phyloP scores from a whole-genome alignment of 2,329 filamentous ascomycete genomes.

The Hortaea werneckii region DNA sequence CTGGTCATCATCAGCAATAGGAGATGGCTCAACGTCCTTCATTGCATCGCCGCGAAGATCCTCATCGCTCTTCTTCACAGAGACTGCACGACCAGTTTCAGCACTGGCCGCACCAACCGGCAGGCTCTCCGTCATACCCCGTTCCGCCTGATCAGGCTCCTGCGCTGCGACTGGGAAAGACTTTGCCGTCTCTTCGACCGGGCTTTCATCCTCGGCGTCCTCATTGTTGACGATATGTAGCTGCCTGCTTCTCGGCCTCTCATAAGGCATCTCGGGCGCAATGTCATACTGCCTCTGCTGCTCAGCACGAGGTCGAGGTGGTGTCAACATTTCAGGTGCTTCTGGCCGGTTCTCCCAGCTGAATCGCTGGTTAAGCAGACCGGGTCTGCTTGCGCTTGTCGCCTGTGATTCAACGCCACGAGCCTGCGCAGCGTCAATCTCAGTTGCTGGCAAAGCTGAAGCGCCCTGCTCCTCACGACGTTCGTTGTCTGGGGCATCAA shows the following conservation, averaged over 20 bases:
- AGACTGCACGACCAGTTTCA: conserved; percentile 3
- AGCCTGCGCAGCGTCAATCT: no score
- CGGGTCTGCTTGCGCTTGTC: conserved; percentile 4
- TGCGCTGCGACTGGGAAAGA: neutral
- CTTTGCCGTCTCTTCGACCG: conserved; percentile 10
- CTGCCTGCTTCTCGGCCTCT: conserved; percentile 22
- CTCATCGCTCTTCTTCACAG: conserved; percentile 13
- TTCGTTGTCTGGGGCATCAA: conserved; percentile 18
- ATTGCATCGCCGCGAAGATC: conserved; percentile 6
- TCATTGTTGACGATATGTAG: conserved; percentile 37
- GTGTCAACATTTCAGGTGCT: neutral
- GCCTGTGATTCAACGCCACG: no score
- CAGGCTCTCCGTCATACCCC: neutral
- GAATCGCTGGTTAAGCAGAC: conserved; percentile 25
- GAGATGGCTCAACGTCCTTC: conserved; percentile 13
- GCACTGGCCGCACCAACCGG: neutral
- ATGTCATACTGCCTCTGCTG: conserved; percentile 11
- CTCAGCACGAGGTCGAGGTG: neutral
- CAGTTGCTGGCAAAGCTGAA: conserved; percentile 16
- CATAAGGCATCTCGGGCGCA: conserved; percentile 20
- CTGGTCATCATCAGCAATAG: conserved; percentile 10
- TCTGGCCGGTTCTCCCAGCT: conserved; percentile 26
- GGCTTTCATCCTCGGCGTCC: conserved; percentile 12
- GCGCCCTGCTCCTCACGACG: conserved; percentile 13
- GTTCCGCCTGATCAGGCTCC: neutral